Evolutionary conservation across 495 filamentous ascomycete genomes (phyloP).

Genomic region (Penicillium macrosclerotiorum): DNA sequence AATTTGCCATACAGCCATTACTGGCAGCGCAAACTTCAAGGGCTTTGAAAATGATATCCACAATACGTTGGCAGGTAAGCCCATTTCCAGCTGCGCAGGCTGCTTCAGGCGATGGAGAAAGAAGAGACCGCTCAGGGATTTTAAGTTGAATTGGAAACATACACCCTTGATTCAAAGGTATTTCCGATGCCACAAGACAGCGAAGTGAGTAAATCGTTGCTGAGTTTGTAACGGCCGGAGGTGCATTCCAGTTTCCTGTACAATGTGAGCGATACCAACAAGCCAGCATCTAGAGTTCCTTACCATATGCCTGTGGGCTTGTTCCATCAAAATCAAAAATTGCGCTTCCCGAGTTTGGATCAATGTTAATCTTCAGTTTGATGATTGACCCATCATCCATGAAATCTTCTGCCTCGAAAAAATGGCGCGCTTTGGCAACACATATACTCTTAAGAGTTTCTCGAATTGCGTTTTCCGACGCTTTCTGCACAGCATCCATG

Average conservation of each 20-base stretch:
- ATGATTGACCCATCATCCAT: slow-evolving; percentile 98
- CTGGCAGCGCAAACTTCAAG: slow-evolving; percentile 87
- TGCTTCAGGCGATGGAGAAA: slow-evolving; percentile 81
- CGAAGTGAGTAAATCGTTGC: slow-evolving; percentile 97
- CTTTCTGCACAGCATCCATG: slow-evolving; percentile 90
- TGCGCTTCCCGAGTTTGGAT: slow-evolving; percentile 79
- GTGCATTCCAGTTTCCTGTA: slow-evolving; percentile 97
- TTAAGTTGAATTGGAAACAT: slow-evolving; percentile 81
- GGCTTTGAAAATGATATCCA: slow-evolving; percentile 88
- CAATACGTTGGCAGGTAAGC: slow-evolving; percentile 85
- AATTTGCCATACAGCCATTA: slow-evolving; percentile 91
- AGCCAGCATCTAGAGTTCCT: too few species aligned
- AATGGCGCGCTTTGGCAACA: slow-evolving; percentile 70
- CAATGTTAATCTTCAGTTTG: slow-evolving; percentile 78
- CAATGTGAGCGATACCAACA: too few species aligned
- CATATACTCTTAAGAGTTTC: slow-evolving; percentile 81
- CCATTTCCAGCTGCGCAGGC: slow-evolving; percentile 97
- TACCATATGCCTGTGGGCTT: slow-evolving; percentile 87
- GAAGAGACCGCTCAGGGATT: slow-evolving; percentile 78
- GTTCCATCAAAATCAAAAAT: slow-evolving; percentile 86
- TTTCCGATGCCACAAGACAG: slow-evolving; percentile 87
- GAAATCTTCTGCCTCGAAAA: slow-evolving; percentile 82
- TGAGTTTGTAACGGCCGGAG: slow-evolving; percentile 87
- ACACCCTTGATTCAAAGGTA: slow-evolving; percentile 96
- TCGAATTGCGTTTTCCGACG: slow-evolving; percentile 85